A percentile compares a stretch with the other conserved stretches of the same genome.
phyloP scores from a whole-genome alignment of 441 rosid species.

The Rhodomyrtus psidioides region DNA sequence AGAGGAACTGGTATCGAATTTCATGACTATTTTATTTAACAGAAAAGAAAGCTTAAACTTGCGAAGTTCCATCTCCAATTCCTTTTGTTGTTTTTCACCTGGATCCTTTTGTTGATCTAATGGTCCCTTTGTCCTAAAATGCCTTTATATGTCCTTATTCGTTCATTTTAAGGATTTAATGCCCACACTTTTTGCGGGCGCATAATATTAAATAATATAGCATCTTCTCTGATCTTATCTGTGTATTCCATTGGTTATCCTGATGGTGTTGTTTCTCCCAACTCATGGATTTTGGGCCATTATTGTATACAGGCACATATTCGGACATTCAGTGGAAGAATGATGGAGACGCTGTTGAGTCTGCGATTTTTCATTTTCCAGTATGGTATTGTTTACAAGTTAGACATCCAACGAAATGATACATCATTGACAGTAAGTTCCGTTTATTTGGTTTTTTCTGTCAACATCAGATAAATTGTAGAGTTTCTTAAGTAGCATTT shows the following conservation, averaged over 20 bases:
- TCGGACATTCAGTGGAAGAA: conserved; percentile 79
- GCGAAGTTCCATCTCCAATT: neutral
- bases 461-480: neutral
- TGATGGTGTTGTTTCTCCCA: neutral
- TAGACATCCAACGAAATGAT: conserved; percentile 41
- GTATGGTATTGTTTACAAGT: conserved; percentile 92
- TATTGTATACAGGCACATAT: conserved; percentile 63
- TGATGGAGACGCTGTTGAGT: conserved; percentile 82
- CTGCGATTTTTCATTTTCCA: conserved; percentile 90
- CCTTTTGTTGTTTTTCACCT: neutral
- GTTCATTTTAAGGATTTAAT: neutral
- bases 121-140: neutral
- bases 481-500: neutral
- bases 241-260: neutral
- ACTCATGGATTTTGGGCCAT: neutral
- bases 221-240: neutral
- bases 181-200: neutral
- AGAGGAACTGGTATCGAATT: conserved; percentile 75
- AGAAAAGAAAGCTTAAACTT: neutral
- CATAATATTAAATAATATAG: neutral
- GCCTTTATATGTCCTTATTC: neutral
- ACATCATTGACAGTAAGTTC: conserved; percentile 66
- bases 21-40: neutral
- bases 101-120: neutral
- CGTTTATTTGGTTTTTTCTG: neutral